Conservation (phyloP, 495 filamentous ascomycete species). For the Filosporella fistucella region DNA sequence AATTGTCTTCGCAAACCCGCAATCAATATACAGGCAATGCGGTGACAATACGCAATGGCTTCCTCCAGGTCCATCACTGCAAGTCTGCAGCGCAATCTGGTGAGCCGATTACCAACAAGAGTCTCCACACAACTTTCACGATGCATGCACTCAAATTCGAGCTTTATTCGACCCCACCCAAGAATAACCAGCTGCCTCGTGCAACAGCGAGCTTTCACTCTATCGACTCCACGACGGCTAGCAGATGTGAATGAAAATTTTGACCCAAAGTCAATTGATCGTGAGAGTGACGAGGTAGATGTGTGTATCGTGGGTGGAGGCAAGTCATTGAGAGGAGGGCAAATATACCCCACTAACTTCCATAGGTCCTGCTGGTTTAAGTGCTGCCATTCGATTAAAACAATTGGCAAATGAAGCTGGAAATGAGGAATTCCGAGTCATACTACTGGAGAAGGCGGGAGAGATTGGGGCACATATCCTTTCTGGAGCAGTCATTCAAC, state of each 20-base stretch:
- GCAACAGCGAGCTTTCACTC: constrained; percentile 38
- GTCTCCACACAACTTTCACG: constrained; percentile 7
- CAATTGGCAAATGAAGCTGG: constrained; percentile 94
- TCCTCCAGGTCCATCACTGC: constrained; percentile 19
- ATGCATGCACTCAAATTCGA: constrained; percentile 2
- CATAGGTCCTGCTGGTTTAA: constrained; percentile 79
- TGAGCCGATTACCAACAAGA: constrained; percentile 12
- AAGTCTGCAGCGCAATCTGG: constrained; percentile 16
- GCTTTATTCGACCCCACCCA: constrained; percentile 16
- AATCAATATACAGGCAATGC: constrained; percentile 12
- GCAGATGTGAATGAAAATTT: constrained; percentile 60
- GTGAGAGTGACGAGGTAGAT: constrained; percentile 90
- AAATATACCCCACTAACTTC: constrained; percentile 3
- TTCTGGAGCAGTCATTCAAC: constrained; percentile 93
- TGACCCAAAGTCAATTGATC: constrained; percentile 68
- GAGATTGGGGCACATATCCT: constrained; percentile 94
- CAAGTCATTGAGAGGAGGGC: constrained; percentile 27
- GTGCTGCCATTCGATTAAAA: constrained; percentile 90
- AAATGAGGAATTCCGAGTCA: constrained; percentile 90
- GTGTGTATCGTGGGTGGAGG: constrained; percentile 95
- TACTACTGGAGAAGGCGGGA: constrained; percentile 91
- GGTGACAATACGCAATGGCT: constrained; percentile 22
- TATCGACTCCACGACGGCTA: constrained; percentile 38
- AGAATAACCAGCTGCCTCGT: constrained; percentile 1
- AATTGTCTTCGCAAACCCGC: constrained; percentile 3